Percentiles rank a stretch among this genome's conserved stretches.
phyloP scores from a whole-genome alignment of 441 rosid genomes.

The Adansonia rubrostipa region DNA sequence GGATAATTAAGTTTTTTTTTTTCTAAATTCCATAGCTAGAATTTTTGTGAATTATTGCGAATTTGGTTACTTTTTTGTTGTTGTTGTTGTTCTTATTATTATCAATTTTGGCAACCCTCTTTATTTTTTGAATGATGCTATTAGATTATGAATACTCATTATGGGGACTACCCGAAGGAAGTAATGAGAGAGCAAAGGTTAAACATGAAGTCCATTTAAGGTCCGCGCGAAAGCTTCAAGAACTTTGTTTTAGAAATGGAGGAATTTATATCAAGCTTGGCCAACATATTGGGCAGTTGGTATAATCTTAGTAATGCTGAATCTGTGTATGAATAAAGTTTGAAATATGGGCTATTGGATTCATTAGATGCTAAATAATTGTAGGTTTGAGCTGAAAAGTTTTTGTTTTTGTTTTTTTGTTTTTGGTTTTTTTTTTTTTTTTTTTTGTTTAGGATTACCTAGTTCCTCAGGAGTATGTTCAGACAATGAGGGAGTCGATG shows the following conservation, averaged over 20 bases:
- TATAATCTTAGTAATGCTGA: conserved; percentile 35
- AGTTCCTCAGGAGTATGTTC: conserved; percentile 86
- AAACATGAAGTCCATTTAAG: conserved; percentile 90
- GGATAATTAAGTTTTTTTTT: not conserved
- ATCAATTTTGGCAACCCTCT: not conserved
- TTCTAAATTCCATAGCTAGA: not conserved
- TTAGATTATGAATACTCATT: conserved; percentile 87
- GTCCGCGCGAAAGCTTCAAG: conserved; percentile 90
- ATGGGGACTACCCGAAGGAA: conserved; percentile 79
- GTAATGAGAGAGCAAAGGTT: conserved; percentile 60
- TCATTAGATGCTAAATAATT: conserved; percentile 2
- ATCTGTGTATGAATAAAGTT: not conserved
- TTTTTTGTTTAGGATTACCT: conserved; percentile 65
- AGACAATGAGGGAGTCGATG: conserved; percentile 85
- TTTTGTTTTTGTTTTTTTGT: conserved; percentile 10
- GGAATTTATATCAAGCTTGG: conserved; percentile 96
- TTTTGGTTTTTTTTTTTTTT: too few relatives aligned
- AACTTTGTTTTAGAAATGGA: conserved; percentile 87
- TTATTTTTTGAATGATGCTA: conserved; percentile 17
- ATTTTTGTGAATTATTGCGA: not conserved
- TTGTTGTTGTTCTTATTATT: not conserved
- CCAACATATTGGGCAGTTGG: conserved; percentile 90
- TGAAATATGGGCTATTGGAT: not conserved
- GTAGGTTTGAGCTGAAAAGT: not conserved
- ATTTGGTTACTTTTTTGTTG: not conserved